Conservation (phyloP, 1,139 yeast genomes). For the Saccharomyces hybrid region DNA sequence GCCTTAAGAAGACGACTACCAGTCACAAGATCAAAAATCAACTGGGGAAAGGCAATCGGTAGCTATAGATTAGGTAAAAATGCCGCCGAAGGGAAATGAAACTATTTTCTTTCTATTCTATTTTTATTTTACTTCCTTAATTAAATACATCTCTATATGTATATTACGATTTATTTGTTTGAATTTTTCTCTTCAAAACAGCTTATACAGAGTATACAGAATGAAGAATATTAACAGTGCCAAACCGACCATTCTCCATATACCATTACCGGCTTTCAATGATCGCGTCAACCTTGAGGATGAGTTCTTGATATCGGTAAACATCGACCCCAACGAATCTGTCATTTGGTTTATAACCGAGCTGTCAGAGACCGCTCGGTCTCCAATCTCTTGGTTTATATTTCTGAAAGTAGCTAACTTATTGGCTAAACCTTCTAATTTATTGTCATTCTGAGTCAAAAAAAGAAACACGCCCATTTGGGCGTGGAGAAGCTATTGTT, state of each 20-base stretch:
- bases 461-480: neutral
- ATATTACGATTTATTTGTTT: neutral
- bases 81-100: constrained; percentile 41
- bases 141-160: neutral
- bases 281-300: constrained; percentile 59
- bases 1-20: constrained; percentile 84
- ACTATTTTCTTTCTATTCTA: neutral
- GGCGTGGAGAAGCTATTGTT: neutral
- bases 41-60: constrained; percentile 93
- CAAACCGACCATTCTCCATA: constrained; percentile 49
- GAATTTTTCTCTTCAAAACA: constrained; percentile 31
- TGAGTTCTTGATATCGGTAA: constrained; percentile 55
- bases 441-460: constrained; percentile 42
- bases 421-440: constrained; percentile 51
- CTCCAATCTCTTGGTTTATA: constrained; percentile 57
- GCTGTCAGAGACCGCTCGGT: constrained; percentile 49
- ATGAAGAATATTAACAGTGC: constrained; percentile 57
- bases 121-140: neutral
- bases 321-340: constrained; percentile 53
- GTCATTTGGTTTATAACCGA: constrained; percentile 49
- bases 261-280: constrained; percentile 47
- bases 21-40: constrained; percentile 80
- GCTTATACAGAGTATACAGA: constrained; percentile 57
- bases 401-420: constrained; percentile 53
- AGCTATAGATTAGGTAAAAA: constrained; percentile 84